Evolutionary conservation across 805 yeast genomes (phyloP), one percentile per base, ranked within the genome.

Genomic region (Torulaspora indica): DNA sequence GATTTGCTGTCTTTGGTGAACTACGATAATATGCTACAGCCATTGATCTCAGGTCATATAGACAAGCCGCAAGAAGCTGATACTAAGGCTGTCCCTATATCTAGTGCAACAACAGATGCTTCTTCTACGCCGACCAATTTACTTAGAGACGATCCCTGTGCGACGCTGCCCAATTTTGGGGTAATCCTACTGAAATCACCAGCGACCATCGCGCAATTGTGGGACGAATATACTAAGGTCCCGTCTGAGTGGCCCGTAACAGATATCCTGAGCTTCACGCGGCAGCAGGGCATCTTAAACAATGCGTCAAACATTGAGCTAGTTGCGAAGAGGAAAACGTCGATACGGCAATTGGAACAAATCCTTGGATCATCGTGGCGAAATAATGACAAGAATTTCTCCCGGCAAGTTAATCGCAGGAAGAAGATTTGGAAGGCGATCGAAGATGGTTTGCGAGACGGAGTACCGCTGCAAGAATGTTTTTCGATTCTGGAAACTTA

Each of bases 401-500:
- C 65, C 1, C 45, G 65, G 33, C 65, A 60, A 42, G 54, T 60
- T n/a, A 60, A 60, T 40, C 55, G 65, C 31, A 45, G 65, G 18
- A 60, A 60, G 45, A 60, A 60, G 32, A 57, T 60, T 20, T 61
- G 64, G 65, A 52, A 48, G 24, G 51, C 61, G 4, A 58, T 61
- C 33, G 65, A 61, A 38, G 56, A 52, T 18, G 64, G 63, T 2
- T 29, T 59, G 20, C 40, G 42, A 13, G 57, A 55, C 43, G 63
- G 61, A 3, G 33, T 61, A 12, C 28, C 51, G 7, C 33, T 59
- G 38, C 43, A 53, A 3, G 56, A 47, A 8, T 60, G 65, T 42
- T 53, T 57, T 25, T 24, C 29, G 6, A 46, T 54, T 17, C 25
- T 60, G n/a, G 63, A 60, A 30, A 47, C 41, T 1, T 55, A 58